Percentiles rank a stretch among this genome's conserved stretches.
phyloP scores from a whole-genome alignment of 768 basidiomycete species.

The Mycena venus region DNA sequence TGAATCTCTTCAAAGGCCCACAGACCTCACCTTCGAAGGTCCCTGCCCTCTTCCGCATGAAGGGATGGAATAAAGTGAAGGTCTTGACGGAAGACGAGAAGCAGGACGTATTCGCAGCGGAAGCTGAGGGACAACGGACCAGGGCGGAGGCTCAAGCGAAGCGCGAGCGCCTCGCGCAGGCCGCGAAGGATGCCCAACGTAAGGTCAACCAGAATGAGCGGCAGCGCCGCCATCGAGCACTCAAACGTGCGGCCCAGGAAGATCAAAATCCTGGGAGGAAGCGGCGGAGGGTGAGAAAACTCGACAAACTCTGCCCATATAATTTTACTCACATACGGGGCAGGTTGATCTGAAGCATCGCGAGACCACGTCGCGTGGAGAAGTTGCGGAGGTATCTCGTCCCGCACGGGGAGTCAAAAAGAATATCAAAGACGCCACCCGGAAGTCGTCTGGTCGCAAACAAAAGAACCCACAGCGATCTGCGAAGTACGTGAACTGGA shows the following conservation, averaged over 20 bases:
- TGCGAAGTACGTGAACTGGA: conserved; percentile 22
- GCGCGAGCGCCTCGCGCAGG: neutral
- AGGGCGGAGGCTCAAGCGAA: neutral
- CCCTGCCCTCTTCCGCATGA: conserved; percentile 11
- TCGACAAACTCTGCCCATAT: neutral
- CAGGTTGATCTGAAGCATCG: conserved; percentile 20
- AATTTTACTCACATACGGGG: neutral
- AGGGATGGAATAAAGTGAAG: conserved; percentile 19
- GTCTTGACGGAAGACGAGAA: conserved; percentile 15
- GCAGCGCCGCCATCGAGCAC: neutral
- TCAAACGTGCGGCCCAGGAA: neutral
- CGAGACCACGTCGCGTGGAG: neutral
- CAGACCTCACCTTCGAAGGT: conserved; percentile 2
- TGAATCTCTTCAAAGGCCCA: neutral
- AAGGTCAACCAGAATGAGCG: conserved; percentile 24
- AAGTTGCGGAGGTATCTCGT: conserved; percentile 19
- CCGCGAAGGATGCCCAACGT: neutral
- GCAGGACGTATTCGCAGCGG: neutral
- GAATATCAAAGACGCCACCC: neutral
- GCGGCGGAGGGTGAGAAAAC: conserved; percentile 11
- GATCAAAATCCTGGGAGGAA: conserved; percentile 3
- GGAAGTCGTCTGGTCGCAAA: conserved; percentile 15
- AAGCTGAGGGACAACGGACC: conserved; percentile 5
- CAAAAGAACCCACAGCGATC: neutral
- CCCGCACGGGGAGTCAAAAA: conserved; percentile 8